These are phyloP conservation scores for Podospora anserina DNA, from an alignment of 495 filamentous ascomycete species.

Conservation along the genomic window DNA sequence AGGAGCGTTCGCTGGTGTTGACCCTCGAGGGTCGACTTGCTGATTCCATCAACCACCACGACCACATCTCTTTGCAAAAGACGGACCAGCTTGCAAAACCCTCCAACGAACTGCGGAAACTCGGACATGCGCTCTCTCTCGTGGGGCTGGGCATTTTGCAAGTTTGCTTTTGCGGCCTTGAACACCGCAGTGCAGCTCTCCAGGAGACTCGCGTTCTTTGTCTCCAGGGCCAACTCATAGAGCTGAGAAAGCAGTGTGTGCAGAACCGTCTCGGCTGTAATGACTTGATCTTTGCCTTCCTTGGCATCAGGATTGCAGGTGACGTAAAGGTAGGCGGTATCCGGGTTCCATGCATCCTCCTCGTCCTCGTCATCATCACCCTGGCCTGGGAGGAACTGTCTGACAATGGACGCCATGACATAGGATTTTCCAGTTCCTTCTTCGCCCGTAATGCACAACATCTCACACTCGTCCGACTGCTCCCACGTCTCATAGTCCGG, in stretches of 20 bases:
- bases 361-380: slow-evolving; percentile 5
- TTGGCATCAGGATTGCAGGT: slow-evolving; percentile 12
- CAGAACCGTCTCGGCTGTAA: slow-evolving; percentile 22
- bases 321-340: slow-evolving; percentile 21
- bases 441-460: slow-evolving; percentile 25
- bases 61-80: slow-evolving; percentile 21
- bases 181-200: slow-evolving; percentile 29
- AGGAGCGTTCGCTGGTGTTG: slow-evolving; percentile 22
- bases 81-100: slow-evolving; percentile 12
- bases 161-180: slow-evolving; percentile 16
- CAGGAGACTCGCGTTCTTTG: slow-evolving; percentile 18
- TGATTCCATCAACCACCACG: slow-evolving; percentile 24
- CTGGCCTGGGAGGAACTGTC: background rate
- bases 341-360: background rate
- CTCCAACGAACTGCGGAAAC: slow-evolving; percentile 24
- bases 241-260: slow-evolving; percentile 22
- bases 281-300: background rate
- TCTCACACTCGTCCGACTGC: background rate
- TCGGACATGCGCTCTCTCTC: background rate
- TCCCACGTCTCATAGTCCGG: slow-evolving; percentile 14
- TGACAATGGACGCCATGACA: slow-evolving; percentile 21
- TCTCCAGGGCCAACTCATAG: slow-evolving; percentile 21
- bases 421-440: slow-evolving; percentile 28
- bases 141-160: background rate
- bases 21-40: slow-evolving; percentile 15